Percentiles rank a stretch among this genome's conserved stretches.
These are phyloP conservation scores for Blastomyces parvus DNA, from an alignment of 2,329 filamentous ascomycete genomes.

Conservation along the genomic window DNA sequence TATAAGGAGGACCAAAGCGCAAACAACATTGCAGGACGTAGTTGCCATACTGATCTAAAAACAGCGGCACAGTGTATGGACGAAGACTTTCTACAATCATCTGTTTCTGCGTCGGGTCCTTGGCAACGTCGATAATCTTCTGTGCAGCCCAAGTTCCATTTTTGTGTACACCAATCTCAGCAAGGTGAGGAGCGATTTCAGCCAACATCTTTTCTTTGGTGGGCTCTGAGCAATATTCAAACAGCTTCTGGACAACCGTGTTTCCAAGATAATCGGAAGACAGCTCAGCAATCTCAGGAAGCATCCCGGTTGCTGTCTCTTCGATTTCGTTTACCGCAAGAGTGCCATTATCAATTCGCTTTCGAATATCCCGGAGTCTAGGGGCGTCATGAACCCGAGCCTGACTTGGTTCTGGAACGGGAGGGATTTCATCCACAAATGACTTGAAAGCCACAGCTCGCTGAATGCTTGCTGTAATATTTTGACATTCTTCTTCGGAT, in stretches of 20 bases:
- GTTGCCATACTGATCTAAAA: conserved; percentile 96
- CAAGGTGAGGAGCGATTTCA: conserved; percentile 81
- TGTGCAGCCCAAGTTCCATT: conserved; percentile 99
- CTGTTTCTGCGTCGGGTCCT: conserved; percentile 70
- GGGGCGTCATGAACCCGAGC: conserved; percentile 87
- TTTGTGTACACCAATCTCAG: conserved; percentile 96
- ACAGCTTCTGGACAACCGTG: conserved; percentile 98
- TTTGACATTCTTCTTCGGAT: conserved; percentile 62
- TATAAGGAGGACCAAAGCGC: conserved; percentile 79
- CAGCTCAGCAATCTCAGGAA: conserved; percentile 90
- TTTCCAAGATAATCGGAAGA: conserved; percentile 95
- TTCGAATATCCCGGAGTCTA: conserved; percentile 87
- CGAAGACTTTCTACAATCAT: conserved; percentile 76
- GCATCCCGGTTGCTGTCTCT: conserved; percentile 82
- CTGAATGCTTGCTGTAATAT: conserved; percentile 65
- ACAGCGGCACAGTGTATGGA: conserved; percentile 79
- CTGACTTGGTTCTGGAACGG: conserved; percentile 78
- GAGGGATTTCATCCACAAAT: conserved; percentile 76
- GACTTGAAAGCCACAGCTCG: conserved; percentile 63
- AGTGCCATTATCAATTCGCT: conserved; percentile 92
- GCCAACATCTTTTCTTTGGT: conserved; percentile 84
- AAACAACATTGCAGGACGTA: conserved; percentile 96
- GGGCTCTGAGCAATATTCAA: conserved; percentile 87
- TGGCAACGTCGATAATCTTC: conserved; percentile 96
- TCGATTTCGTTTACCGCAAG: conserved; percentile 82